phyloP scores from a whole-genome alignment of 106 monocot genomes.

The Acorus gramineus region DNA sequence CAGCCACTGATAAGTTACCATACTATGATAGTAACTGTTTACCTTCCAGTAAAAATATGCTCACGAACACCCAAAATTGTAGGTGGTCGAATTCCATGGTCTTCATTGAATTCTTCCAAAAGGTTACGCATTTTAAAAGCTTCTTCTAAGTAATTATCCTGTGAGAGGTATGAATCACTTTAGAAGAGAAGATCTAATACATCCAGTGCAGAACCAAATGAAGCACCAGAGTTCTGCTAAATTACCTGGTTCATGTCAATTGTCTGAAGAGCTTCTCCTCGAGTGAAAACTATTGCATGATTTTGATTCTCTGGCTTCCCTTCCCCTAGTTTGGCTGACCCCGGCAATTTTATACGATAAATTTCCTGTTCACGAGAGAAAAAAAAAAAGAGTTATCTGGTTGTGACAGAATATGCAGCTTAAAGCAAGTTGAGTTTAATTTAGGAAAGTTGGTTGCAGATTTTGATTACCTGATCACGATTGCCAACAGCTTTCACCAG shows the following conservation, averaged over 20 bases:
- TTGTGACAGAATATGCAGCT: not conserved
- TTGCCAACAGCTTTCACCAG: slow-evolving; percentile 97
- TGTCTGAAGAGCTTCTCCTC: slow-evolving; percentile 97
- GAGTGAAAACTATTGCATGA: slow-evolving; percentile 93
- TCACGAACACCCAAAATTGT: slow-evolving; percentile 97
- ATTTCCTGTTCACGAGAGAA: slow-evolving; percentile 70
- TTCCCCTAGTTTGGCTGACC: slow-evolving; percentile 88
- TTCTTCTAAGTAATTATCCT: slow-evolving; percentile 99
- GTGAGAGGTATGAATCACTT: not conserved
- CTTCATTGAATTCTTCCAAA: slow-evolving; percentile 96
- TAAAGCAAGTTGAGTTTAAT: not conserved
- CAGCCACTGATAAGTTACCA: too few relatives aligned
- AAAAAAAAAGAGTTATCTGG: slow-evolving; percentile 8
- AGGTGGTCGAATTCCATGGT: slow-evolving; percentile 86
- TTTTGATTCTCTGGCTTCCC: slow-evolving; percentile 99
- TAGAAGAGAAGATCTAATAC: not conserved
- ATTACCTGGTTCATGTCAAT: slow-evolving; percentile 99
- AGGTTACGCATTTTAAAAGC: slow-evolving; percentile 98
- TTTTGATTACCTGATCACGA: slow-evolving; percentile 76
- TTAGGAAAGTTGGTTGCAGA: not conserved
- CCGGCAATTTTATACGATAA: slow-evolving; percentile 94
- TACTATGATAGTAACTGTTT: not conserved
- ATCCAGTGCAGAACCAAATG: not conserved
- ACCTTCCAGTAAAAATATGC: slow-evolving; percentile 99
- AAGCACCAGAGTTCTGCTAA: not conserved